Base-by-base conservation (phyloP, 2,329 filamentous ascomycete genomes). In the Arthrobotrys musiformis region DNA sequence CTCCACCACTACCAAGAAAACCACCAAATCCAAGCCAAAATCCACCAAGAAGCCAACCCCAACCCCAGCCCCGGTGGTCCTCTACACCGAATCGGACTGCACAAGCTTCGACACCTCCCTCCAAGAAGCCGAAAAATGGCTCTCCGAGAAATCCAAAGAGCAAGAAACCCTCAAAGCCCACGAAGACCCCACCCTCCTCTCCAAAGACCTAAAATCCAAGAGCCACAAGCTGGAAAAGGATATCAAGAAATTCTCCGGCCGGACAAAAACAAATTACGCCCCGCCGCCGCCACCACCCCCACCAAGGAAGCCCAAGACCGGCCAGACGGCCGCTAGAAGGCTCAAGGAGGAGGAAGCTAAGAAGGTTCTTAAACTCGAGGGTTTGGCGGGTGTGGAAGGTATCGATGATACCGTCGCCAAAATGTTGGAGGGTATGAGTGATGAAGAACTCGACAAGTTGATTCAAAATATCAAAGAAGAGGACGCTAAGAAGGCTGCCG, bases 381-480 rank as follows among this genome's bases (percentile, higher is more conserved):
- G 93, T 85, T 68, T 93, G 90, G 1, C 92, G 82, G 0, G 90
- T 89, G 0, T 91, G 86, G 58, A 88, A 89, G 72, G 90, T 88
- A 81, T 97, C 97, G 37, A 97, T 85, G 1, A 96, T 85, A 0
- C 89, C 89, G 81, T 98, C 94, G 0, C 94, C 93, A 0, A 97
- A 84, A 80, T 95, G 96, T 82, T 97, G 94, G 0, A 96, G 85
- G 28, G 50, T 2, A 70, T 77, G 66, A 58, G 58, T 26, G 66
- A 70, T 15, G 73, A 77, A 24, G 58, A 77, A 24, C 24, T 75
- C 9, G 58, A 78, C 13, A 73, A 70, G 56, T 77, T 79, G 70
- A 56, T 78, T n/a, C 30, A 77, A 37, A 58, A 48, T 22, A 5
- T 56, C 17, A 15, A 44, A 6, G 33, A 67, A 30, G 64, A 70